Evolutionary conservation across 2,329 filamentous ascomycete species (phyloP), one percentile per base, ranked within the genome.

Genomic region (Chalara sp.): DNA sequence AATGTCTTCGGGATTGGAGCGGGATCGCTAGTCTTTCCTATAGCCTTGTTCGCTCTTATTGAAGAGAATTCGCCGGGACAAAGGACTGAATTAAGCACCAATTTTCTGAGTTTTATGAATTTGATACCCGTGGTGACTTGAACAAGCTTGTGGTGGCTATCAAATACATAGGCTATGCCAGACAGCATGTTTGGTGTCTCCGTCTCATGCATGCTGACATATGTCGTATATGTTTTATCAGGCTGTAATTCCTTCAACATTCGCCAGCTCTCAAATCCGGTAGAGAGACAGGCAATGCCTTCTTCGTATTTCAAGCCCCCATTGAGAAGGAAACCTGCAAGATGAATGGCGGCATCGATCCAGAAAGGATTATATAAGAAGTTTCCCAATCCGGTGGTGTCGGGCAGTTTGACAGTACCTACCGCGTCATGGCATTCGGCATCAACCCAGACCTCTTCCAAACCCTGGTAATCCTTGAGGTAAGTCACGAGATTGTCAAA

Each of bases 391-490:
- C 62, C 60, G 13, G 48, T 52, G 33, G 48, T 41, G 10, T 58
- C 54, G 6, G 56, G 52, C 12, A 68, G 54, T 6, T 49, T 50
- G 11, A 69, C 55, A 46, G 63, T 57, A 48, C 52, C 48, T 51
- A 58, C 46, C 13, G 58, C 56, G 42, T 59, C 55, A 11, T 39
- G 35, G 35, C 10, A 39, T 5, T 53, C 21, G 6, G 52, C 56
- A 35, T 63, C 39, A n/a, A 62, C 48, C 1, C 65, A 53, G 5
- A 64, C 58, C 6, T 53, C 56, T 12, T 65, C 50, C n/a, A 63
- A 57, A 11, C 46, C 50, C 11, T 53, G 50, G 46, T 55, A 61
- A 29, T 55, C 52, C 4, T 50, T 32, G 12, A 44, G 39, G 47
- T 55, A 63, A 21, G 55, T 45, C n/a, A 53, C 60, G 10, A 62